A percentile compares a stretch with the other conserved stretches of the same genome.
phyloP scores from a whole-genome alignment of 2,329 filamentous ascomycete species.

The Zopfia rhizophila region DNA sequence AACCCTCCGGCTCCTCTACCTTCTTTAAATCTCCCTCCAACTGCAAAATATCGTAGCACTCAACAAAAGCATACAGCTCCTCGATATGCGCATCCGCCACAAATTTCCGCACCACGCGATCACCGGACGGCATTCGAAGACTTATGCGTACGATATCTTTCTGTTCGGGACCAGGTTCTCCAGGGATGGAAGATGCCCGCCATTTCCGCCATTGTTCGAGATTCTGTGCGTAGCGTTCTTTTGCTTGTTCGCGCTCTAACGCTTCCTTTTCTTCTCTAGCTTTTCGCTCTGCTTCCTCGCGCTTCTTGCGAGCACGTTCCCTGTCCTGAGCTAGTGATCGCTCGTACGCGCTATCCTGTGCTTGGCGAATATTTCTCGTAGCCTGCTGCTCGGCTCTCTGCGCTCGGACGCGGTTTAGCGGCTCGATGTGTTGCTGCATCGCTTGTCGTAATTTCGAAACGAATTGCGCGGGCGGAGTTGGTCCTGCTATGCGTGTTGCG shows the following conservation, averaged over 20 bases:
- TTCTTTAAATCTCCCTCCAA: slow-evolving; percentile 49
- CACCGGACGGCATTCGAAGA: slow-evolving; percentile 70
- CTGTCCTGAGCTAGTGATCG: slow-evolving; percentile 87
- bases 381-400: slow-evolving; percentile 83
- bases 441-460: slow-evolving; percentile 78
- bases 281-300: slow-evolving; percentile 75
- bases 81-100: slow-evolving; percentile 75
- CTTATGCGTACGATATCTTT: slow-evolving; percentile 79
- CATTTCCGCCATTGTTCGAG: slow-evolving; percentile 80
- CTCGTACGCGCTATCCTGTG: slow-evolving; percentile 95
- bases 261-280: slow-evolving; percentile 73
- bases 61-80: slow-evolving; percentile 94
- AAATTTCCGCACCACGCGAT: slow-evolving; percentile 83
- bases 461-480: slow-evolving; percentile 75
- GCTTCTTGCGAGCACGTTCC: slow-evolving; percentile 79
- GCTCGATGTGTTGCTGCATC: slow-evolving; percentile 78
- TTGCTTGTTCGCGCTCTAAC: slow-evolving; percentile 70
- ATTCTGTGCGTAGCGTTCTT: slow-evolving; percentile 66
- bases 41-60: slow-evolving; percentile 79
- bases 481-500: slow-evolving; percentile 79
- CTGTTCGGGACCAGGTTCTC: slow-evolving; percentile 73
- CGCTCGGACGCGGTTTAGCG: slow-evolving; percentile 78
- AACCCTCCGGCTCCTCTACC: slow-evolving; percentile 69
- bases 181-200: slow-evolving; percentile 73
- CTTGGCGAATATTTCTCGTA: slow-evolving; percentile 80